Conservation (phyloP, 768 basidiomycete species). For the Favolaschia claudopus region DNA sequence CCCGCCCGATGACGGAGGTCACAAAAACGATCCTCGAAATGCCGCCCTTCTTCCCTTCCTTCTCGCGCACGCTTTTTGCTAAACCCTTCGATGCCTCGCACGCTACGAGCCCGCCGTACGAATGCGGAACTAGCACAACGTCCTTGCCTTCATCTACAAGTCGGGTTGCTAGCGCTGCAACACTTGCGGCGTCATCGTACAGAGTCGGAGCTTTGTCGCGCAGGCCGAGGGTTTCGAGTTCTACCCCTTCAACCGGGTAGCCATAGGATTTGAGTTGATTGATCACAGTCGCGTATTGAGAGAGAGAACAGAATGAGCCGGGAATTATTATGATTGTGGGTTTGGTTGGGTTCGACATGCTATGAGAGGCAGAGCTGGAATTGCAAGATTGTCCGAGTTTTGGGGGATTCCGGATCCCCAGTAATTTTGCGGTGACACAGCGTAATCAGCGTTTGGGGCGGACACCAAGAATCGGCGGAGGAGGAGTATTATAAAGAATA, state of each 20-base stretch:
- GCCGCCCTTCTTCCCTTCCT: neutral
- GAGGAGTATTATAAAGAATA: too few relatives aligned
- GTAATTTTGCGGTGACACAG: too few relatives aligned
- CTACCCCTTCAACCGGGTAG: neutral
- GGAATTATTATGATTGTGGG: neutral
- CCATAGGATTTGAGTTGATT: neutral
- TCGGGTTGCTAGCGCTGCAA: neutral
- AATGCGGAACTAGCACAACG: conserved; percentile 1
- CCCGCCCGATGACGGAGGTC: neutral
- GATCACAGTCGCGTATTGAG: neutral
- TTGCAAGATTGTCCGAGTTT: too few relatives aligned
- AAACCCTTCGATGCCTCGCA: conserved; percentile 2
- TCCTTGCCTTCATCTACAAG: conserved; percentile 10
- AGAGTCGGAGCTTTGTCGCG: neutral
- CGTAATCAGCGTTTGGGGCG: too few relatives aligned
- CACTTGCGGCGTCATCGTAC: conserved; percentile 4
- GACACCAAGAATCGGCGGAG: too few relatives aligned
- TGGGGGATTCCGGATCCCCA: too few relatives aligned
- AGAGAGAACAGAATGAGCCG: neutral
- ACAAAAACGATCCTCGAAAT: neutral
- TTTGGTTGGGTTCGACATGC: neutral
- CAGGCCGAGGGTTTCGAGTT: too few relatives aligned
- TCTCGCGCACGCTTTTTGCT: neutral
- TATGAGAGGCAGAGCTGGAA: neutral
- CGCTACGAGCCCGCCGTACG: conserved; percentile 1